Conservation (phyloP, 306 rosid genomes). For the Corylus americana region DNA sequence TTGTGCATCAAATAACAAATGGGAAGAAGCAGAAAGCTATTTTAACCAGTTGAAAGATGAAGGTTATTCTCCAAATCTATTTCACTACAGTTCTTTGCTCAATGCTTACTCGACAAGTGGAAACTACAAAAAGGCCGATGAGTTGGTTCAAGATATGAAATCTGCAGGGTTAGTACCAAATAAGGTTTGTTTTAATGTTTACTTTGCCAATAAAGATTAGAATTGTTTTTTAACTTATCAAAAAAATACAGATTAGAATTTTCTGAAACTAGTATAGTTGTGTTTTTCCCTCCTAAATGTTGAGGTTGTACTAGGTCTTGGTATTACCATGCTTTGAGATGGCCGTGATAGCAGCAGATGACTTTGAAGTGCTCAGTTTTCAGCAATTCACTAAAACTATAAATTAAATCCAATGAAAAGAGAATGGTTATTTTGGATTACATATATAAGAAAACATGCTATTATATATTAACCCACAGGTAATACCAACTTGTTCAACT, state of each 20-base stretch:
- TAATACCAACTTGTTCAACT: background rate
- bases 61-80: conserved; percentile 71
- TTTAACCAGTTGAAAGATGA: conserved; percentile 77
- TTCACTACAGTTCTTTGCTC: conserved; percentile 83
- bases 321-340: background rate
- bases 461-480: background rate
- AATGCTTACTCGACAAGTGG: conserved; percentile 76
- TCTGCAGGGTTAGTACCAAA: conserved; percentile 87
- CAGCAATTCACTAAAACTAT: conserved; percentile 2
- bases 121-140: conserved; percentile 69
- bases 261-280: background rate
- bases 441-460: background rate
- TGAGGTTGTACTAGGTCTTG: background rate
- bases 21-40: conserved; percentile 73
- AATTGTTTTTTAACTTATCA: too few relatives aligned
- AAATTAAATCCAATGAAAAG: background rate
- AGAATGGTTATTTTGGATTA: background rate
- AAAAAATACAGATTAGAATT: too few relatives aligned
- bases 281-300: background rate
- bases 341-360: background rate
- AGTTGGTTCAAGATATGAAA: conserved; percentile 71
- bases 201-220: conserved; percentile 2
- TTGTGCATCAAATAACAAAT: conserved; percentile 81
- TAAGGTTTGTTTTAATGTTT: conserved; percentile 80
- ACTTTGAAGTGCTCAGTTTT: background rate